Percentiles rank a stretch among this genome's conserved stretches.
Conservation (phyloP, 2,329 filamentous ascomycete species). For the Plenodomus tracheiphilus region DNA sequence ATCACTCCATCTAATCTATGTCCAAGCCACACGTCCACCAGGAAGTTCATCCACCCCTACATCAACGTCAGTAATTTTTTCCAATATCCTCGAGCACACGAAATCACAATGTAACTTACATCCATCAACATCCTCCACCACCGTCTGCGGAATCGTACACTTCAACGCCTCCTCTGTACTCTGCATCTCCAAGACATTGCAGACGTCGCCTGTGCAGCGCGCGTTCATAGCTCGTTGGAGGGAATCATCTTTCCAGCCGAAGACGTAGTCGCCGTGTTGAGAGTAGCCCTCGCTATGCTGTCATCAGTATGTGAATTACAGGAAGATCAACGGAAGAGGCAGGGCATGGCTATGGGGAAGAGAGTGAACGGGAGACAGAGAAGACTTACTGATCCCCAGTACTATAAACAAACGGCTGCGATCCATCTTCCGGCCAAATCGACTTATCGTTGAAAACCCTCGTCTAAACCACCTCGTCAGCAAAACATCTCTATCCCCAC, state of each 20-base stretch:
- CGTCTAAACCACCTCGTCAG: background rate
- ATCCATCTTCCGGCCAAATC: slow-evolving; percentile 31
- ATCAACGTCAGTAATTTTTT: background rate
- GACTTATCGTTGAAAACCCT: slow-evolving; percentile 2
- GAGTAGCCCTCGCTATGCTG: slow-evolving; percentile 22
- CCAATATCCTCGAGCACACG: background rate
- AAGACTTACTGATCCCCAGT: background rate
- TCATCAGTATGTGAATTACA: background rate
- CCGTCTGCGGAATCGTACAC: slow-evolving; percentile 21
- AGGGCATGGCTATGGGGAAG: too few species aligned
- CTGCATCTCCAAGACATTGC: slow-evolving; percentile 24
- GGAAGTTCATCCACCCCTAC: slow-evolving; percentile 7
- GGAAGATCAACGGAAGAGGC: too few species aligned
- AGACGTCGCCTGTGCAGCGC: slow-evolving; percentile 27
- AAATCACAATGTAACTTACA: slow-evolving; percentile 20
- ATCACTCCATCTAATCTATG: too few species aligned
- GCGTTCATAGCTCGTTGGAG: slow-evolving; percentile 34
- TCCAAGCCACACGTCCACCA: background rate
- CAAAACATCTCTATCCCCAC: too few species aligned
- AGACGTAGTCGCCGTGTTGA: slow-evolving; percentile 37
- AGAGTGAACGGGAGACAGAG: background rate
- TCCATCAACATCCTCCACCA: slow-evolving; percentile 30
- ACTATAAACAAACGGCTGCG: slow-evolving; percentile 32
- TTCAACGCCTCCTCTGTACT: slow-evolving; percentile 28
- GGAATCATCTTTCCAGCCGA: slow-evolving; percentile 36